Percentiles rank a stretch among this genome's conserved stretches.
Conservation (phyloP, 805 yeast genomes). For the Blastobotrys peoriensis region DNA sequence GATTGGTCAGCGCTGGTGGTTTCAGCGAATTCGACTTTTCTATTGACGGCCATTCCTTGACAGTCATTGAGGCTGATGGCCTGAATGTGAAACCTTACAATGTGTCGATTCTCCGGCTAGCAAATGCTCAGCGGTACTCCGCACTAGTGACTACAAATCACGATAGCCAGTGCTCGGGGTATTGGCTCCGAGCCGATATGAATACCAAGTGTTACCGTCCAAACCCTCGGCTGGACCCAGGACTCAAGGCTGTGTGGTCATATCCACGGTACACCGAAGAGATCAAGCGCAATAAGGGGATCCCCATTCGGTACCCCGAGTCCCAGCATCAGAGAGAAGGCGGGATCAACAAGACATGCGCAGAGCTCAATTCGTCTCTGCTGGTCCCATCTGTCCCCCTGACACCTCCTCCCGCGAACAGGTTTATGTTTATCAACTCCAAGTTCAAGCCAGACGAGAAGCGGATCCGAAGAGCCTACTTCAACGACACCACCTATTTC, state of each 20-base stretch:
- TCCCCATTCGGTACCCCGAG: no score
- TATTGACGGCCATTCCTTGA: conserved; percentile 26
- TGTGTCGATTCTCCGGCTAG: conserved; percentile 26
- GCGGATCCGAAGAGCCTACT: conserved; percentile 30
- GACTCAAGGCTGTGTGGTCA: conserved; percentile 30
- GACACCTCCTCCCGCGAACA: conserved; percentile 28
- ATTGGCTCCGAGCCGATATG: conserved; percentile 37
- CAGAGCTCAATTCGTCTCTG: conserved; percentile 21
- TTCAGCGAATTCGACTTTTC: conserved; percentile 29
- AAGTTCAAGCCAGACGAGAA: conserved; percentile 30
- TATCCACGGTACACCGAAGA: conserved; percentile 24
- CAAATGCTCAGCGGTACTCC: conserved; percentile 79
- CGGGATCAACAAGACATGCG: conserved; percentile 18
- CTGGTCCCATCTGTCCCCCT: conserved; percentile 19
- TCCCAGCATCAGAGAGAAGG: no score
- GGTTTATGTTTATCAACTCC: conserved; percentile 28
- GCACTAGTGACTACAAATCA: conserved; percentile 44
- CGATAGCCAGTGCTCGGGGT: no score
- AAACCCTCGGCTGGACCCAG: conserved; percentile 32
- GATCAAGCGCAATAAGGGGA: conserved; percentile 8
- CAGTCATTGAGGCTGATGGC: conserved; percentile 33
- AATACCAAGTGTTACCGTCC: conserved; percentile 33
- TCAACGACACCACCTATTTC: conserved; percentile 23
- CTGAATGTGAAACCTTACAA: conserved; percentile 22
- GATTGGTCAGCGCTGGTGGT: conserved; percentile 31